phyloP scores from a whole-genome alignment of 1,139 yeast species.

The Arxiozyma bovina region DNA sequence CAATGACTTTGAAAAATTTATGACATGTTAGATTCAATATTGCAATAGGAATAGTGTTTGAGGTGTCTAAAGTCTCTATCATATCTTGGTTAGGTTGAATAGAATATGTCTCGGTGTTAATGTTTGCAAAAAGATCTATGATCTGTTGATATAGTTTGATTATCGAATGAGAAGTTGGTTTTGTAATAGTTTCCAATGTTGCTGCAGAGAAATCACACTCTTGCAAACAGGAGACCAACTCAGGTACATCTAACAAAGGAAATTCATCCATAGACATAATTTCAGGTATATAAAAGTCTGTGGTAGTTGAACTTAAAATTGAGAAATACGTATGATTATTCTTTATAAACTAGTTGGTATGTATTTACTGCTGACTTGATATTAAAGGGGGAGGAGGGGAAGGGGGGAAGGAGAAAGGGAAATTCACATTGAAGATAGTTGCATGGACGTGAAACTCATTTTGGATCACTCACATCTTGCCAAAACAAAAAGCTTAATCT shows the following conservation, averaged over 20 bases:
- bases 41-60: constrained; percentile 3
- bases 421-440: no score
- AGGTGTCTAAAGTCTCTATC: constrained; percentile 17
- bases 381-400: background rate
- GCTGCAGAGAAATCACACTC: constrained; percentile 53
- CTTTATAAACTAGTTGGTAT: background rate
- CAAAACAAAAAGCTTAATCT: no score
- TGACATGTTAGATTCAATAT: constrained; percentile 39
- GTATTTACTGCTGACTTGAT: background rate
- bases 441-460: no score
- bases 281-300: constrained; percentile 1
- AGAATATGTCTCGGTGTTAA: constrained; percentile 37
- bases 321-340: background rate
- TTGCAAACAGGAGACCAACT: constrained; percentile 52
- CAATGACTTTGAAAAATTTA: constrained; percentile 61
- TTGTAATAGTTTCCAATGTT: constrained; percentile 51
- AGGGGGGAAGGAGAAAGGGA: no score
- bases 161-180: constrained; percentile 60
- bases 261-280: constrained; percentile 35
- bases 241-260: constrained; percentile 59
- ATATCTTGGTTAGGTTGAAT: constrained; percentile 20
- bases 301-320: background rate
- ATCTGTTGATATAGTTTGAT: constrained; percentile 60
- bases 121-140: constrained; percentile 59
- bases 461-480: no score